Evolutionary conservation across 2,329 filamentous ascomycete species (phyloP), one percentile per base, ranked within the genome.

Genomic region (Neoascochyta sp.): DNA sequence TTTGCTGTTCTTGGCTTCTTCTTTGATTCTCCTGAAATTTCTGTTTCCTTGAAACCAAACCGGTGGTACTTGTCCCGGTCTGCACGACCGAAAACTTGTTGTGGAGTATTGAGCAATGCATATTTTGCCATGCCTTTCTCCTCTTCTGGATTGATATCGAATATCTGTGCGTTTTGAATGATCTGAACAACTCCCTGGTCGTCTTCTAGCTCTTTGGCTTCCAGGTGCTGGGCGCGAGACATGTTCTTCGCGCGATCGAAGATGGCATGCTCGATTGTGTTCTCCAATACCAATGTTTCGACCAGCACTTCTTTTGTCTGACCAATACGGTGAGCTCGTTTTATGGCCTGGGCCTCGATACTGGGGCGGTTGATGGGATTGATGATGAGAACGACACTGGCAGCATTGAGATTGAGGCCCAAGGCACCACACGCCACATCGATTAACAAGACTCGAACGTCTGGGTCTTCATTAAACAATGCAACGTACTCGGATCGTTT

Each of bases 381-480:
- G 32, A 94, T 75, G 41, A 96, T 95, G 62, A 88, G 93, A 7
- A 96, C 81, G 2, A 90, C 72, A 4, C 84, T 92, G 1, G 89
- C 89, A 8, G 78, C 80, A 29, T 80, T 81, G 60, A 95, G 80
- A 54, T 95, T 89, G 0, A 96, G 71, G 0, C 90, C 90, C 39
- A 89, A 86, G 0, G 89, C 86, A 16, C 89, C 89, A 54, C 92
- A 86, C 2, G 78, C 78, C n/a, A 95, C 76, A 52, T 95, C 88
- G 83, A 95, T 95, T 1, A 95, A 71, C 2, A 95, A 67, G 0
- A 95, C 86, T 5, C 86, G 76, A 32, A 89, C 80, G 6, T 74
- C 73, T 0, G 73, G 64, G 11, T 77, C 79, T 22, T 80, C 67
- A 41, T 89, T 86, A 63, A 95, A 95, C 0, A 80, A 75, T 1